A percentile compares a stretch with the other conserved stretches of the same genome.
Conservation (phyloP, 257 asterid genomes). For the Solanum etuberosum region DNA sequence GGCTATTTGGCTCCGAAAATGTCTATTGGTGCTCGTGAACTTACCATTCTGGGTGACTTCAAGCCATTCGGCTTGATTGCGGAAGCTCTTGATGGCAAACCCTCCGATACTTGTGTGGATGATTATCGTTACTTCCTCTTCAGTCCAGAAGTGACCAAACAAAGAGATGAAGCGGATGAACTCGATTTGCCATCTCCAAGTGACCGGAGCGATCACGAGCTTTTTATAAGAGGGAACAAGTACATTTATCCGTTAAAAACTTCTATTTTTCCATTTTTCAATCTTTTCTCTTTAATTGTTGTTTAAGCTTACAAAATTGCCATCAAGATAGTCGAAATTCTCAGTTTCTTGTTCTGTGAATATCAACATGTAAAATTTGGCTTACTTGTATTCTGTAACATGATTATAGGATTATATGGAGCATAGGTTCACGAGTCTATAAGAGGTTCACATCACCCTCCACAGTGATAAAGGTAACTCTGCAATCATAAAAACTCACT, state of each 20-base stretch:
- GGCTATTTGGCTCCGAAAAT: slow-evolving; percentile 10
- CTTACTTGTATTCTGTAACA: slow-evolving; percentile 12
- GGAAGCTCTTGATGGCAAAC: slow-evolving; percentile 55
- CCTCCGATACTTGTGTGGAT: slow-evolving; percentile 18
- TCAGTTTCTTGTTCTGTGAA: neutral
- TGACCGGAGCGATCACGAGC: slow-evolving; percentile 65
- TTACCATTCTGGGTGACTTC: slow-evolving; percentile 53
- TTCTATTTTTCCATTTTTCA: neutral
- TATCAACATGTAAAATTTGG: neutral
- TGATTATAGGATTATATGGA: slow-evolving; percentile 75
- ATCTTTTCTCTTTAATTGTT: neutral
- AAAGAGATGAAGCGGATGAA: slow-evolving; percentile 36
- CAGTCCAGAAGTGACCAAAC: slow-evolving; percentile 46
- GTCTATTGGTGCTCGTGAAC: slow-evolving; percentile 58
- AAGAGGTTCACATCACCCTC: slow-evolving; percentile 78
- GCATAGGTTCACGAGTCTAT: slow-evolving; percentile 68
- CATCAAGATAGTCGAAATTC: neutral
- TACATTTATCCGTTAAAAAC: neutral
- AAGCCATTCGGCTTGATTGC: slow-evolving; percentile 69
- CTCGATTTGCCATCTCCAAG: slow-evolving; percentile 21
- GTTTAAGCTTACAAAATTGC: neutral
- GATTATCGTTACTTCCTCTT: slow-evolving; percentile 59
- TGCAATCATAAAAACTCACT: neutral
- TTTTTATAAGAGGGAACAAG: slow-evolving; percentile 59
- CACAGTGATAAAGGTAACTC: slow-evolving; percentile 63